phyloP scores from a whole-genome alignment of 2,329 filamentous ascomycete genomes.

The Aaosphaeria arxii region DNA sequence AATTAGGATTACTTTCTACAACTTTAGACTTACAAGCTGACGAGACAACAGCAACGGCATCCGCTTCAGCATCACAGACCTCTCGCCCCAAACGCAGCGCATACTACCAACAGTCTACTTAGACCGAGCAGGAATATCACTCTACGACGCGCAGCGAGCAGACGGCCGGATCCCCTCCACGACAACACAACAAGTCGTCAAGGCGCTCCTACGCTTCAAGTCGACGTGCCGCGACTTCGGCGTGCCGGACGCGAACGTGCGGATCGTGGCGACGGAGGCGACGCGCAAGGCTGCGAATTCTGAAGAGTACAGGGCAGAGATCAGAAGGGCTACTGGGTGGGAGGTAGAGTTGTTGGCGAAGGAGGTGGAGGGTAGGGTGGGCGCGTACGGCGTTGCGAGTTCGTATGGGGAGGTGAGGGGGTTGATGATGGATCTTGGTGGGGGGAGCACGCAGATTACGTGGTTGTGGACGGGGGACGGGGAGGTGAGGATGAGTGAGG shows the following conservation, averaged over 20 bases:
- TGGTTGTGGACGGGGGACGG: conserved; percentile 59
- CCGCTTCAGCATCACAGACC: conserved; percentile 82
- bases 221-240: conserved; percentile 66
- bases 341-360: conserved; percentile 71
- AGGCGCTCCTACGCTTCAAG: conserved; percentile 68
- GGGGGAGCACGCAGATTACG: conserved; percentile 68
- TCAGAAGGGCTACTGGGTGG: conserved; percentile 63
- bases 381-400: conserved; percentile 79
- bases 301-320: conserved; percentile 62
- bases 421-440: conserved; percentile 83
- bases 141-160: conserved; percentile 73
- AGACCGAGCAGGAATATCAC: conserved; percentile 74
- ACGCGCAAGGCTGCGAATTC: conserved; percentile 79
- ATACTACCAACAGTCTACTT: conserved; percentile 75
- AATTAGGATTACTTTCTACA: no score
- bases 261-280: conserved; percentile 83
- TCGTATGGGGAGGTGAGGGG: conserved; percentile 69
- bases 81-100: conserved; percentile 68
- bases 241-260: conserved; percentile 64
- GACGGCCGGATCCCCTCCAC: conserved; percentile 52
- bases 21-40: no score
- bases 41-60: conserved; percentile 71
- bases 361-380: conserved; percentile 77
- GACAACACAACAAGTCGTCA: conserved; percentile 65
- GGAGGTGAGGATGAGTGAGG: conserved; percentile 32